Base-by-base conservation (phyloP, 2,329 filamentous ascomycete genomes). In the Clarireedia paspali region DNA sequence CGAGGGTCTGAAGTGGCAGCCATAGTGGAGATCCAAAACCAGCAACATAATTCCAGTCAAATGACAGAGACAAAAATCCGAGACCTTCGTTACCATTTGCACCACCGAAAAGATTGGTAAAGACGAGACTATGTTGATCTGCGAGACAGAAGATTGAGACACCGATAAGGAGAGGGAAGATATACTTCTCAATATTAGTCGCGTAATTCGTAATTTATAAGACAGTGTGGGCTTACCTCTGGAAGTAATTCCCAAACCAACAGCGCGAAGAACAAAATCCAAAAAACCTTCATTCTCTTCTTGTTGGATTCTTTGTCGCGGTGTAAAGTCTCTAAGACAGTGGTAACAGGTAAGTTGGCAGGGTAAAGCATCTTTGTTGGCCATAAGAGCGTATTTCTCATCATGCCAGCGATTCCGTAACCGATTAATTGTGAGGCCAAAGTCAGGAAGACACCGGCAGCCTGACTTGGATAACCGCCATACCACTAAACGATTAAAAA, bases 291-390 rank as follows among this genome's bases (percentile, higher is more conserved):
- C 63, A 66, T 63, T 56, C 59, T 73, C 73, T 46, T 73, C 63
- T 57, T 67, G 61, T 65, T 73, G 34, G 71, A 69, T 0, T 60
- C 34, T 52, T 70, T 72, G 47, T 72, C 66, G 20, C 66, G 60
- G 55, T 74, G 73, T 15, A 75, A 61, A 9, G 71, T 70, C 56
- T 75, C 70, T 7, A 75, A 63, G 36, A 75, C 59, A 7, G 69
- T 68, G 12, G 62, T 69, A 34, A 73, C 79, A 2, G 73, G 75
- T 54, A 83, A 71, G 27, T 79, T 76, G 23, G 77, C 74, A 1
- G 82, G 82, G 82, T 82, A 85, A 51, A 85, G 79, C 81, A 85
- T 85, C 52, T 80, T 76, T 2, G 82, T 80, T 1, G 81, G 83
- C 69, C 62, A 65, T 26, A 82, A 76, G 27, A 86, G 74, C 69